Base-by-base conservation (phyloP, 192 early-diverging fungal genomes). In the Phlyctochytrium arcticum region DNA sequence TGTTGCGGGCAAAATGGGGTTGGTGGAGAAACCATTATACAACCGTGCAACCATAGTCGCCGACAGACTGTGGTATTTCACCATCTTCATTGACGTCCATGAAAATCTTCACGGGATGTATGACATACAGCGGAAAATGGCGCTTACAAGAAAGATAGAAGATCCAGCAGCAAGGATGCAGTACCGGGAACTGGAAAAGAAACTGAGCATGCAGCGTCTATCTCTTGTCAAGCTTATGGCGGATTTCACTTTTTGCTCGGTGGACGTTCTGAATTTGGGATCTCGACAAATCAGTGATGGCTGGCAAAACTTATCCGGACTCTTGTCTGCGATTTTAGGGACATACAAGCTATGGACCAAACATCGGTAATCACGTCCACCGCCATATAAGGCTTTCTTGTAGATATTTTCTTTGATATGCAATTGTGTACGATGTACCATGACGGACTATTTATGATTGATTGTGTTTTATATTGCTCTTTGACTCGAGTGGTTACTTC, bases 211-310 rank as follows among this genome's bases (percentile, higher is more conserved):
- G 77, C 73, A 80, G 21, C 53, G 80, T 21, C 59, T 89, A 1
- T 86, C 86, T 4, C 71, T 85, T 21, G 64, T 68, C 53, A 93
- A 93, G 67, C 64, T 92, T 15, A 27, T 74, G 17, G 81, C 84
- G 58, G 91, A 93, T 69, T 81, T 81, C 57, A 54, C 83, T 19
- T 93, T 93, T 72, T 92, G 90, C 77, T 68, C 82, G 61, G 63
- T 69, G 36, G 76, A 72, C 62, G 81, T 74, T 37, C 73, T 75
- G 36, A 33, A 71, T 26, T 35, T 80, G 32, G 71, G 71, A 23
- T 57, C 70, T 0, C 30, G 36, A 32, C 72, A 75, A 15, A 37
- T 69, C 7, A 74, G 68, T 56, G 78, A 80, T 48, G 72, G 72
- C 26, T 77, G 68, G 68, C 81, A 83, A 54, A 62, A 66, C 29